A percentile compares a stretch with the other conserved stretches of the same genome.
These are phyloP conservation scores for Maudiozyma saulgeensis DNA, from an alignment of 805 yeast genomes.

Conservation along the genomic window DNA sequence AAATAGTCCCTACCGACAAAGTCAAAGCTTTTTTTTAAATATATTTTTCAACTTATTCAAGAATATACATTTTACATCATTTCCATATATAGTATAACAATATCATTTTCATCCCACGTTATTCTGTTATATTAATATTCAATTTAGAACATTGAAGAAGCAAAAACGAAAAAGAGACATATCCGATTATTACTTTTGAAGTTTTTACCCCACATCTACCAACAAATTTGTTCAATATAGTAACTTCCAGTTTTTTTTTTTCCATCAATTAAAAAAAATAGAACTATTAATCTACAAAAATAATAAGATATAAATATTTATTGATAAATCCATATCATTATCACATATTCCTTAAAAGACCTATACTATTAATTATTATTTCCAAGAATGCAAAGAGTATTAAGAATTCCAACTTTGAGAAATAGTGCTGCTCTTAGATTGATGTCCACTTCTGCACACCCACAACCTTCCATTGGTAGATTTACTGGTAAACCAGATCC, in stretches of 20 bases:
- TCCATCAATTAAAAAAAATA: neutral
- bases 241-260: neutral
- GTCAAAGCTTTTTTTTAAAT: no score
- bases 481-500: slow-evolving; percentile 27
- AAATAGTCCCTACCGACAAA: no score
- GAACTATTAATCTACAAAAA: neutral
- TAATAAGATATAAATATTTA: no score
- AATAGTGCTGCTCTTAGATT: slow-evolving; percentile 6
- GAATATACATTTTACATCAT: no score
- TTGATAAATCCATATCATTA: no score
- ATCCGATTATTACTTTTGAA: neutral
- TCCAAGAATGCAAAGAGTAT: slow-evolving; percentile 3
- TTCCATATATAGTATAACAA: no score
- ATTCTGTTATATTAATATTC: no score
- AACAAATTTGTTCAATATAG: neutral
- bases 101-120: no score
- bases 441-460: slow-evolving; percentile 11
- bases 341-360: no score
- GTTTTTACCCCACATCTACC: neutral
- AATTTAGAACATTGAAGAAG: no score
- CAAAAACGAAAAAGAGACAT: no score
- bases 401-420: slow-evolving; percentile 8
- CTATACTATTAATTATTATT: neutral
- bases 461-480: slow-evolving; percentile 28
- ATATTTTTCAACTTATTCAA: no score